Evolutionary conservation across 2,329 filamentous ascomycete species (phyloP), one percentile per base, ranked within the genome.

Genomic region (Monosporascus sp.): DNA sequence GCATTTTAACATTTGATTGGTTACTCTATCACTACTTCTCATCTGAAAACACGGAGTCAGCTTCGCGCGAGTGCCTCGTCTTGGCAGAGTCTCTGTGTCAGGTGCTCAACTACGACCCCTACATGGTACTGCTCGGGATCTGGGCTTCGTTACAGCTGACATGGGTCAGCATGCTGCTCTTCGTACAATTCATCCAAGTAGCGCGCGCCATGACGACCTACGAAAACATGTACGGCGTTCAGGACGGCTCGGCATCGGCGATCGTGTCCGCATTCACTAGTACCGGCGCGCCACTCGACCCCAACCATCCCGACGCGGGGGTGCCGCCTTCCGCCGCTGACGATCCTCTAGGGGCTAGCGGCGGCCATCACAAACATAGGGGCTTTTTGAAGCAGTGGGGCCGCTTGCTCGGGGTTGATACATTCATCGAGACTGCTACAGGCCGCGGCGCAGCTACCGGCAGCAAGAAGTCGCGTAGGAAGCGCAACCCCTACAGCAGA

Each of bases 121-220:
- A 93, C 68, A 93, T 89, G 1, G 80, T 96, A 25, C 76, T 96
- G 11, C 77, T 96, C 20, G 82, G 82, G 14, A 73, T 89, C 27
- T 99, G 94, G 94, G 81, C 82, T 7, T 80, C 82, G 2, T 76
- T 97, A 44, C 95, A 99, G 70, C 80, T 97, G 35, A 87, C 90
- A 20, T 99, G 94, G 94, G 90, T 97, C 3, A 86, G 88, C n/a
- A 97, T 99, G 92, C 85, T 99, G 36, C 80, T 97, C 55, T 88
- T 91, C 59, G 95, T 97, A 5, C 95, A 99, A 68, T 85, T 97
- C 50, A 80, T 97, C 49, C 94, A 99, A 68, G 87, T 99, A 50
- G 88, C 91, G 0, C 86, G 91, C 56, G 95, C 92, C 53, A 87
- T 96, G 77, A 99, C 94, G 1, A 99, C 94, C 0, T 97, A 89